Evolutionary conservation across 257 asterid species (phyloP), one percentile per base, ranked within the genome.

Genomic region (Fraxinus quadrangulata): DNA sequence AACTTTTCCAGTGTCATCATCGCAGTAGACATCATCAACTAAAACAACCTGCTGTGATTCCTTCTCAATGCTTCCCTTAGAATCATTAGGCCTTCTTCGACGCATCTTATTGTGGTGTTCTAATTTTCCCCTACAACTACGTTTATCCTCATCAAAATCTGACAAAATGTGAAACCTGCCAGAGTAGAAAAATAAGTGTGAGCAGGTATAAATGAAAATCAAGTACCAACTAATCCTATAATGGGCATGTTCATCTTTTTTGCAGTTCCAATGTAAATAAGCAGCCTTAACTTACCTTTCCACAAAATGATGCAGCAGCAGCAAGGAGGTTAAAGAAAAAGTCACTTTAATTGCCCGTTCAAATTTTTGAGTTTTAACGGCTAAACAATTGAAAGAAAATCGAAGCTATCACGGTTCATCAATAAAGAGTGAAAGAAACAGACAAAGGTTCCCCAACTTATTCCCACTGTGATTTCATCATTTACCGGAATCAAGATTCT

Each of bases 101-200:
- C 98, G 94, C 37, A 96, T 87, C 81, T 86, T 89, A 79, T 93
- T 93, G 84, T 94, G 98, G 21, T 90, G 95, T 81, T 94, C 96
- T 86, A 94, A 87, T 82, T 94, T 94, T 88, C 97, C 86, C 78
- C 98, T 82, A 82, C 98, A 94, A 84, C 98, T 94, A 59, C 98
- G 92, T 75, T 90, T 94, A 71, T 94, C 97, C 86, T 94, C 96
- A 72, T 94, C 98, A 81, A 94, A 94, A 82, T 92, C 97, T 75
- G 92, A 75, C 83, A 94, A 76, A 74, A 92, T 70, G 78, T 94
- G 98, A 80, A 94, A 94, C 91, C 97, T 95, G 90, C 85, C 81
- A 84, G 39, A 6, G 23, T 24, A 67, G 67, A 74, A 23, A 21
- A 23, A n/a, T 21, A 6, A n/a, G 26, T 14, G 5, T 56, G 28